A percentile compares a stretch with the other conserved stretches of the same genome.
Evolutionary conservation across 2,329 filamentous ascomycete genomes (phyloP).

Genomic region (Nigrograna mackinnonii): DNA sequence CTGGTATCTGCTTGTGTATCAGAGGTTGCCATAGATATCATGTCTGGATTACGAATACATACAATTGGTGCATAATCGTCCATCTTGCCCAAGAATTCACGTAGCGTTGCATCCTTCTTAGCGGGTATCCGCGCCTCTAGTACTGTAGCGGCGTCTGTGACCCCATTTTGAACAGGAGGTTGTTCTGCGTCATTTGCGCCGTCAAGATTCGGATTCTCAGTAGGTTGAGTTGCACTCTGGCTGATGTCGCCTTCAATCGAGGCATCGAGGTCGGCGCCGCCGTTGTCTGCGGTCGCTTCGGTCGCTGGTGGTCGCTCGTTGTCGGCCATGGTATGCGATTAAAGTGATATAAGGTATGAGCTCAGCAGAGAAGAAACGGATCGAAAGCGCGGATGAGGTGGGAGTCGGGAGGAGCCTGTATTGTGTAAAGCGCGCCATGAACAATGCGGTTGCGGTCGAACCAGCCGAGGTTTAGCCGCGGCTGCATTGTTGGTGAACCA

Average conservation of each 20-base stretch:
- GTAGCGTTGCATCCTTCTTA: conserved; percentile 88
- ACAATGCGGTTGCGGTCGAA: conserved; percentile 4
- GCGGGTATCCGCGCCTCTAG: conserved; percentile 69
- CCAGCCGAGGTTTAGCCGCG: too few species aligned
- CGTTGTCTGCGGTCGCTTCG: conserved; percentile 33
- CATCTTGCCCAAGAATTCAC: conserved; percentile 94
- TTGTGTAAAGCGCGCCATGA: not conserved
- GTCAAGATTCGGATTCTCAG: conserved; percentile 45
- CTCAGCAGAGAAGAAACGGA: not conserved
- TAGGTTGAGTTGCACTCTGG: conserved; percentile 33
- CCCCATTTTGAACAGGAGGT: conserved; percentile 36
- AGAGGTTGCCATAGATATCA: conserved; percentile 1
- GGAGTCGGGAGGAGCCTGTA: conserved; percentile 5
- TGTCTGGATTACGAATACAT: conserved; percentile 44
- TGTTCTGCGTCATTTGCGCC: conserved; percentile 41
- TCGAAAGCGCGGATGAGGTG: not conserved
- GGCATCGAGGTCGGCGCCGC: conserved; percentile 44
- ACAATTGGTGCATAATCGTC: conserved; percentile 98
- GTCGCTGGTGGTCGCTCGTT: conserved; percentile 24
- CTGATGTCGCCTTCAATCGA: conserved; percentile 47
- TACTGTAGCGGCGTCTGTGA: conserved; percentile 49
- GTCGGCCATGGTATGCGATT: conserved; percentile 40
- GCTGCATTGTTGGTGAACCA: too few species aligned
- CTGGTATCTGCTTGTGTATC: conserved; percentile 72
- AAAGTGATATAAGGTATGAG: too few species aligned